These are phyloP conservation scores for Musa schizocarpa DNA, from an alignment of 176 grass and related monocot species.

Conservation along the genomic window DNA sequence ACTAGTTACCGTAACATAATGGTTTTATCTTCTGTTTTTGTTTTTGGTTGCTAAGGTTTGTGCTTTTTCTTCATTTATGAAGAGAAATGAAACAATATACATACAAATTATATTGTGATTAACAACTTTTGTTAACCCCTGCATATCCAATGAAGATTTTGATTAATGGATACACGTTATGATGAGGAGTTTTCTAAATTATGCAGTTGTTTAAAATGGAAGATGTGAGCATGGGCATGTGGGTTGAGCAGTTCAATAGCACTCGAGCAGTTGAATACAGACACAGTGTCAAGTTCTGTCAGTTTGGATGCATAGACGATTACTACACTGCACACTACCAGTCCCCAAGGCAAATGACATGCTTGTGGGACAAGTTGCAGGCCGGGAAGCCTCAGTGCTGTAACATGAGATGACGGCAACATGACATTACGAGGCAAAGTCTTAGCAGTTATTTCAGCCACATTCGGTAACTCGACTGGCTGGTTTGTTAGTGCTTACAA, in stretches of 20 bases:
- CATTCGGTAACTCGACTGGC: not conserved
- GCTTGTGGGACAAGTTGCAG: conserved; percentile 89
- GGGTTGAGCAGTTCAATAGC: conserved; percentile 75
- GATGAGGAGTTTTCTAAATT: conserved; percentile 9
- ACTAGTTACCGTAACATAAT: no score
- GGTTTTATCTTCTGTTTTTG: no score
- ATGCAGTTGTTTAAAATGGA: conserved; percentile 98
- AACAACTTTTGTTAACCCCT: not conserved
- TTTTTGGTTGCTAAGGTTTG: no score
- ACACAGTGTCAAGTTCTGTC: conserved; percentile 71
- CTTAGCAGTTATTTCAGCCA: not conserved
- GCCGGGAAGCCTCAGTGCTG: conserved; percentile 63
- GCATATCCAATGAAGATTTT: not conserved
- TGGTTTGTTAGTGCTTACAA: not conserved
- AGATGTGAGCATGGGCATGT: conserved; percentile 99
- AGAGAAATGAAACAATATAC: no score
- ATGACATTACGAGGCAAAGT: not conserved
- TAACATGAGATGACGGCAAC: conserved; percentile 64
- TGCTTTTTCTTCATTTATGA: no score
- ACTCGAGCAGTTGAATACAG: conserved; percentile 47
- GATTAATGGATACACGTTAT: not conserved
- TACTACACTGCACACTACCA: conserved; percentile 92
- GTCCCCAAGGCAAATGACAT: conserved; percentile 88
- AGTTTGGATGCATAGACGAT: conserved; percentile 87
- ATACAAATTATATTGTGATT: no score